Percentiles rank a stretch among this genome's conserved stretches.
phyloP scores from a whole-genome alignment of 106 monocot genomes.

The Iris macrosiphon region DNA sequence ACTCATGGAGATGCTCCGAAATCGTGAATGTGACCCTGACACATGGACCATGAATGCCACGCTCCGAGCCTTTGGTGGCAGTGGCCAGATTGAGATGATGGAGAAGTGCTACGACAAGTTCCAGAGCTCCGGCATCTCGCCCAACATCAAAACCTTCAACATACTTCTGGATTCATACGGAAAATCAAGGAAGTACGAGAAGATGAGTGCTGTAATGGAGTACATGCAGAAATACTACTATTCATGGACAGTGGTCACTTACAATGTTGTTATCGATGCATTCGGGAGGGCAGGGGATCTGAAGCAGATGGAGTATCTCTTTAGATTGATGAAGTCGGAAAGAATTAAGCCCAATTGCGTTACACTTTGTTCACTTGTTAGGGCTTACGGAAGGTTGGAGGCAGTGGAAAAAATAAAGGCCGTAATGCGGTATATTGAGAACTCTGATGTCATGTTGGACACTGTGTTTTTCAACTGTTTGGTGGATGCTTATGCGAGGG shows the following conservation, averaged over 20 bases:
- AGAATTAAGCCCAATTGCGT: slow-evolving; percentile 83
- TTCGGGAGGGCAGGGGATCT: slow-evolving; percentile 86
- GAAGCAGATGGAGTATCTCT: slow-evolving; percentile 85
- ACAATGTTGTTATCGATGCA: slow-evolving; percentile 94
- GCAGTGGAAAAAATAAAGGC: slow-evolving; percentile 61
- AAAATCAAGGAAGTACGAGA: slow-evolving; percentile 72
- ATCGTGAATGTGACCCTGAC: slow-evolving; percentile 71
- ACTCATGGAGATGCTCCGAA: slow-evolving; percentile 67
- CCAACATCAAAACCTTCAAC: slow-evolving; percentile 89
- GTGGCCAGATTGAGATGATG: slow-evolving; percentile 92
- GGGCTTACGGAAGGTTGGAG: slow-evolving; percentile 75
- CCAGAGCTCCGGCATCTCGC: slow-evolving; percentile 70
- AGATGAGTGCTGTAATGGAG: slow-evolving; percentile 98
- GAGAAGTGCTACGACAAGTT: slow-evolving; percentile 96
- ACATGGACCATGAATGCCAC: slow-evolving; percentile 98
- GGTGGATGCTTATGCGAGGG: slow-evolving; percentile 88
- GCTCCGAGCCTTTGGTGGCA: slow-evolving; percentile 87
- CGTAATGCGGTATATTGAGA: slow-evolving; percentile 65
- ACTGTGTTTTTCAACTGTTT: slow-evolving; percentile 84
- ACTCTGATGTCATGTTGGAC: slow-evolving; percentile 79
- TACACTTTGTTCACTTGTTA: slow-evolving; percentile 80
- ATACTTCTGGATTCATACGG: slow-evolving; percentile 93
- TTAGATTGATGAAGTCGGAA: slow-evolving; percentile 92
- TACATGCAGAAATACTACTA: slow-evolving; percentile 96
- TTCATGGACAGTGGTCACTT: slow-evolving; percentile 95